Evolutionary conservation across 352 stramenopile genomes (phyloP).

Genomic region (Phytophthora lateralis): DNA sequence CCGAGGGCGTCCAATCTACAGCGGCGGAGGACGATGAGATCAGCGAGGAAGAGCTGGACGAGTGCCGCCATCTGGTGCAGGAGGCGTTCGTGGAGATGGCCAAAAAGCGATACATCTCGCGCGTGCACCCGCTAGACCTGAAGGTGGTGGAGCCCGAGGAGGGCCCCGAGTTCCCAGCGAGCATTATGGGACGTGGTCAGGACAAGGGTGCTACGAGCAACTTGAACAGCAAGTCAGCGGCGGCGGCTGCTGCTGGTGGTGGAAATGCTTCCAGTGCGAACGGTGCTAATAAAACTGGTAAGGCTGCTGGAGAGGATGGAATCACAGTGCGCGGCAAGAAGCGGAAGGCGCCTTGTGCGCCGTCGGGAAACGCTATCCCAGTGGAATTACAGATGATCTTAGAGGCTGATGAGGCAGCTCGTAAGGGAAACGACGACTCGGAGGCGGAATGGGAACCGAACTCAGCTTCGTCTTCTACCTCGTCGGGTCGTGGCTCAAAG

Average conservation of each 20-base stretch:
- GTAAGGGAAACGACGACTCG: conserved; percentile 50
- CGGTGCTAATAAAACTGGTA: conserved; percentile 19
- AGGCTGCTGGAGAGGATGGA: conserved; percentile 52
- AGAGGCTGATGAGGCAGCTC: conserved; percentile 66
- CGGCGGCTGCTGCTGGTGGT: conserved; percentile 5
- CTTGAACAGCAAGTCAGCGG: conserved; percentile 16
- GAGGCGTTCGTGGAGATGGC: conserved; percentile 87
- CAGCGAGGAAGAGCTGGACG: conserved; percentile 73
- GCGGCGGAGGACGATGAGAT: conserved; percentile 56
- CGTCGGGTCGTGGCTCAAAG: conserved; percentile 43
- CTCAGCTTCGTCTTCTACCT: conserved; percentile 30
- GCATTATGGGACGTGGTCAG: conserved; percentile 62
- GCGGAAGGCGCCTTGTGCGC: conserved; percentile 39
- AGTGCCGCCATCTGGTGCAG: conserved; percentile 61
- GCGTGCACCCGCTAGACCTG: conserved; percentile 84
- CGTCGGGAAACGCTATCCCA: conserved; percentile 56
- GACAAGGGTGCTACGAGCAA: conserved; percentile 35
- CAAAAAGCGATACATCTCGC: conserved; percentile 88
- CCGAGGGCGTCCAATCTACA: conserved; percentile 16
- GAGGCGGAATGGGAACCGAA: conserved; percentile 69
- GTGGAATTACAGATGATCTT: conserved; percentile 90
- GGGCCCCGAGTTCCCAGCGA: conserved; percentile 60
- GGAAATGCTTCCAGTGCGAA: conserved; percentile 18
- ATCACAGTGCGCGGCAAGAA: conserved; percentile 82
- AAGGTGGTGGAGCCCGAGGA: conserved; percentile 67